phyloP scores from a whole-genome alignment of 331 rosid genomes.

The Acacia pycnantha region DNA sequence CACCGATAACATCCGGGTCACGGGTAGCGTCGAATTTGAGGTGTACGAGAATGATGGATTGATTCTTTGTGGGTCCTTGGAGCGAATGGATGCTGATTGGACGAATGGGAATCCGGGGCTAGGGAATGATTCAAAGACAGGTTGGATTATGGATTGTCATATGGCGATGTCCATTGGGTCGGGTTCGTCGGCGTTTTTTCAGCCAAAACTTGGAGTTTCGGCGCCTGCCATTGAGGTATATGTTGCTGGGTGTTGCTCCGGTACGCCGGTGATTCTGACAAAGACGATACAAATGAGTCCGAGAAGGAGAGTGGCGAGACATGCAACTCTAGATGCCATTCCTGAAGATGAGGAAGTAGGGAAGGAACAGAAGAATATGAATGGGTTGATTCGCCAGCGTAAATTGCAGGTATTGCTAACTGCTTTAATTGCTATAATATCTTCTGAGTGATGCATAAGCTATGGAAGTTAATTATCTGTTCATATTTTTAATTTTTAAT shows the following conservation, averaged over 20 bases:
- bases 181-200: constrained; percentile 66
- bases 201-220: constrained; percentile 69
- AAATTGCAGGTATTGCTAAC: constrained; percentile 56
- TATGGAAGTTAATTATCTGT: neutral
- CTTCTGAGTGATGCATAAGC: neutral
- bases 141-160: constrained; percentile 81
- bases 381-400: constrained; percentile 39
- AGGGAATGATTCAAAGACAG: constrained; percentile 45
- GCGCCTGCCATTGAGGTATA: constrained; percentile 79
- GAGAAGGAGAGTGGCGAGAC: constrained; percentile 55
- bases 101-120: constrained; percentile 39
- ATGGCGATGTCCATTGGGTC: constrained; percentile 55
- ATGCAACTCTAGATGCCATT: constrained; percentile 64
- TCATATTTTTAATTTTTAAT: neutral
- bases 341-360: constrained; percentile 84
- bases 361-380: constrained; percentile 43
- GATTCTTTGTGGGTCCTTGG: constrained; percentile 81
- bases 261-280: constrained; percentile 73
- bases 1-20: constrained; percentile 65
- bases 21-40: constrained; percentile 74
- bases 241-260: constrained; percentile 80
- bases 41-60: constrained; percentile 67
- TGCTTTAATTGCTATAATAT: neutral
- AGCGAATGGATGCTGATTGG: constrained; percentile 65
- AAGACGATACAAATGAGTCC: constrained; percentile 74